These are phyloP conservation scores for Hirschioporus abietinus DNA, from an alignment of 768 basidiomycete genomes.

Conservation along the genomic window DNA sequence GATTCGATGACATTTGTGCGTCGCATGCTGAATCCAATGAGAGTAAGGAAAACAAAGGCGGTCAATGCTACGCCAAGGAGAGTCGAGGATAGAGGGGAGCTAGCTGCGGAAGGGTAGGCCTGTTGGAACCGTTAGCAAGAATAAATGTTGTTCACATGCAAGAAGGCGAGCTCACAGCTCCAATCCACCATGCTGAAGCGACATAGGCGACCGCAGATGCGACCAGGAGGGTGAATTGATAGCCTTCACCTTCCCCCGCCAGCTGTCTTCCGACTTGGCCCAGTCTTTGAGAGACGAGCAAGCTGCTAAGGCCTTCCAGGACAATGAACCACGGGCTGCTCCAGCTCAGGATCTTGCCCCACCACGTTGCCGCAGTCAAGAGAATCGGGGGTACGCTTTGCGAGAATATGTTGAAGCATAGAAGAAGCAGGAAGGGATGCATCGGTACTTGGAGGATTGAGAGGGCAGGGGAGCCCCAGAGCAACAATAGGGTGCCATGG, in stretches of 20 bases:
- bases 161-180: conserved; percentile 46
- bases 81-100: conserved; percentile 83
- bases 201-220: conserved; percentile 77
- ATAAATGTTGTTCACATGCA: conserved; percentile 5
- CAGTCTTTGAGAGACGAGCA: conserved; percentile 76
- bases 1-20: conserved; percentile 93
- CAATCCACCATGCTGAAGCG: conserved; percentile 82
- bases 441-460: conserved; percentile 80
- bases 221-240: conserved; percentile 74
- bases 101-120: conserved; percentile 79
- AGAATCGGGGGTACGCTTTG: conserved; percentile 56
- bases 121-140: conserved; percentile 26
- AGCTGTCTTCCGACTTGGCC: conserved; percentile 73
- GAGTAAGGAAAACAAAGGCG: conserved; percentile 82
- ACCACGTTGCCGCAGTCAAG: conserved; percentile 53
- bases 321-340: conserved; percentile 75
- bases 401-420: conserved; percentile 83
- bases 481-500: conserved; percentile 70
- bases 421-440: conserved; percentile 80
- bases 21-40: conserved; percentile 85
- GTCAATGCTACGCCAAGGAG: conserved; percentile 85
- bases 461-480: conserved; percentile 67
- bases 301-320: conserved; percentile 79
- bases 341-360: conserved; percentile 66
- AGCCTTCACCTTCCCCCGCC: conserved; percentile 65